Base-by-base conservation (phyloP, 2,329 filamentous ascomycete genomes). In the Alternaria conjuncta region DNA sequence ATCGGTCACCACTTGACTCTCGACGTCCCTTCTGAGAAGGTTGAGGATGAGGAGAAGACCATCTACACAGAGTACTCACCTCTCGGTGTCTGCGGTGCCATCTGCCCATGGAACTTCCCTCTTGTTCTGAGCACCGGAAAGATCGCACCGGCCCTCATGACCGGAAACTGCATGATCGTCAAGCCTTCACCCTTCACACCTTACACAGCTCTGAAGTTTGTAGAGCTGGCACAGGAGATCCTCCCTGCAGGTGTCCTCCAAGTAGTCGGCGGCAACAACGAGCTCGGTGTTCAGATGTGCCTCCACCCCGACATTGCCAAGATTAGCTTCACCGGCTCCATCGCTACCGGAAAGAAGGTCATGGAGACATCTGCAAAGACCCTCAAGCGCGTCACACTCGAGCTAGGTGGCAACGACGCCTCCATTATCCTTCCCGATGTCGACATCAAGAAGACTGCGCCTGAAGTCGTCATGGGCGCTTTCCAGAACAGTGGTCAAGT, bases 211-310 rank as follows among this genome's bases (percentile, higher is more conserved):
- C 79, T 91, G 43, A 90, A 91, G 76, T 71, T 89, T n/a, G 85
- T 82, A 12, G 87, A 90, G 75, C 74, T 91, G 3, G 86, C 83
- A 0, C 82, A 86, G 60, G 74, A 83, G 21, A 81, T 89, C 77
- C 87, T 90, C 77, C 87, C 87, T 2, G 84, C 86, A 0, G 89
- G 89, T 43, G 86, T 91, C n/a, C 73, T 90, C 2, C 88, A 90
- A 70, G 85, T 82, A 0, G 76, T 91, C 3, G 86, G 86, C 55
- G 89, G 88, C 7, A 87, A 87, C 55, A 88, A 90, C 67, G 80
- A 82, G 45, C 84, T 91, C 6, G 89, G 89, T 4, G 86, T 86
- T 0, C 83, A 82, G 82, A 75, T 90, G 55, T 89, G 87, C 0
- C 76, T 74, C n/a, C 88, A 90, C 70, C 86, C 87, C 0, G 86